Conservation (phyloP, 2,329 filamentous ascomycete genomes). For the Trichoderma atrobrunneum region DNA sequence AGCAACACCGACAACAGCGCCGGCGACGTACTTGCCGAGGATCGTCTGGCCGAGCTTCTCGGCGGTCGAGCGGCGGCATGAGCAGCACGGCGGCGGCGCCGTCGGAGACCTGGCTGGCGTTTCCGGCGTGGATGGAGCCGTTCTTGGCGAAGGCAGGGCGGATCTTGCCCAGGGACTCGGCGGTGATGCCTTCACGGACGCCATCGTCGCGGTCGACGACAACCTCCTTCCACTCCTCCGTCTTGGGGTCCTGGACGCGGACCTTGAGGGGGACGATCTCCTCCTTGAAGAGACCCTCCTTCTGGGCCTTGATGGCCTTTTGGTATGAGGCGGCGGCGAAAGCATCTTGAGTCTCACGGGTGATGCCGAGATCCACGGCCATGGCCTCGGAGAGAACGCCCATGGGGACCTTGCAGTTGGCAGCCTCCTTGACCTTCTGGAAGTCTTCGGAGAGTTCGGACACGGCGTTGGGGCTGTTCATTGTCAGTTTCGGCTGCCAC, state of each 20-base stretch:
- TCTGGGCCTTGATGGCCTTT: conserved; percentile 82
- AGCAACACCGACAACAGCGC: conserved; percentile 82
- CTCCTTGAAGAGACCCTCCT: conserved; percentile 84
- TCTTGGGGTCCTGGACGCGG: conserved; percentile 87
- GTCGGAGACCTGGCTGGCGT: conserved; percentile 93
- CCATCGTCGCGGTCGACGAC: conserved; percentile 86
- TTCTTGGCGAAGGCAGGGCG: conserved; percentile 85
- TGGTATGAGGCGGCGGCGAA: conserved; percentile 93
- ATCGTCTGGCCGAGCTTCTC: conserved; percentile 84
- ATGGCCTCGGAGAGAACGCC: conserved; percentile 90
- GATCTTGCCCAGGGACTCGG: conserved; percentile 87
- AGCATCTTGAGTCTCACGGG: conserved; percentile 74
- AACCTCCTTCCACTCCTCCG: conserved; percentile 77
- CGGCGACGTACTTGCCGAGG: conserved; percentile 86
- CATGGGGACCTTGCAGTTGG: conserved; percentile 98
- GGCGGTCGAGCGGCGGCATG: conserved; percentile 91
- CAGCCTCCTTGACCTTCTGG: conserved; percentile 74
- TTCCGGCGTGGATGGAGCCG: conserved; percentile 92
- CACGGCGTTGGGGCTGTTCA: conserved; percentile 71
- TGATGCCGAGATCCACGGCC: conserved; percentile 78
- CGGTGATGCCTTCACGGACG: conserved; percentile 78
- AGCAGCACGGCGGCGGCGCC: conserved; percentile 92
- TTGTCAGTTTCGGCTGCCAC: neutral
- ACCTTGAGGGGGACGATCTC: conserved; percentile 87
- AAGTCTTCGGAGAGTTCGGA: conserved; percentile 89